These are phyloP conservation scores for Nepenthes gracilis DNA, from an alignment of 148 eudicot species.

Conservation along the genomic window DNA sequence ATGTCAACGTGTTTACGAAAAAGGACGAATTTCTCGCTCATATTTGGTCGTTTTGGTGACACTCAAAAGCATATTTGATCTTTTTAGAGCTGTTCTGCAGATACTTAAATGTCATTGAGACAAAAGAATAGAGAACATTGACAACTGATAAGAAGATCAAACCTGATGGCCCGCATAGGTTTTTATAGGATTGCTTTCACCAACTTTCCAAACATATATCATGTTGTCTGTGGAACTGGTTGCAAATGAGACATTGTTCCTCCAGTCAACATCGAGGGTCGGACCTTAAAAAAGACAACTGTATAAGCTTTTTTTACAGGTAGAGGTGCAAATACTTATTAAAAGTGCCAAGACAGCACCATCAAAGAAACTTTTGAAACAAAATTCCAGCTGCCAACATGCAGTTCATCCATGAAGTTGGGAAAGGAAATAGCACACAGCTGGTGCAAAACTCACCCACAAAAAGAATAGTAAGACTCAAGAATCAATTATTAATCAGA, in stretches of 20 bases:
- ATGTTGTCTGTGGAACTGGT: slow-evolving; percentile 61
- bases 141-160: slow-evolving; percentile 4
- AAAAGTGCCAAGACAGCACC: no score
- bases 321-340: no score
- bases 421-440: no score
- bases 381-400: no score
- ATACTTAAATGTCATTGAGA: background rate
- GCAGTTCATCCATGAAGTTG: no score
- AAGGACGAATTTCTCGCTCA: no score
- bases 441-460: no score
- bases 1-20: no score
- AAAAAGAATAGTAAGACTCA: no score
- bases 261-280: slow-evolving; percentile 74
- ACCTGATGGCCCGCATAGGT: slow-evolving; percentile 73
- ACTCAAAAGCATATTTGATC: background rate
- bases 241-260: slow-evolving; percentile 67
- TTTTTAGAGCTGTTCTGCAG: background rate
- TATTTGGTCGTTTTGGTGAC: no score
- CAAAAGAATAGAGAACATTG: background rate
- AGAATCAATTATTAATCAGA: background rate
- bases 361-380: no score
- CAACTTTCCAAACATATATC: slow-evolving; percentile 69
- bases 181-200: slow-evolving; percentile 44
- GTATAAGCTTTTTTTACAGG: no score
- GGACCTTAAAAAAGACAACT: slow-evolving; percentile 34